Base-by-base conservation (phyloP, 192 early-diverging fungal genomes). In the Coemansia sp. region DNA sequence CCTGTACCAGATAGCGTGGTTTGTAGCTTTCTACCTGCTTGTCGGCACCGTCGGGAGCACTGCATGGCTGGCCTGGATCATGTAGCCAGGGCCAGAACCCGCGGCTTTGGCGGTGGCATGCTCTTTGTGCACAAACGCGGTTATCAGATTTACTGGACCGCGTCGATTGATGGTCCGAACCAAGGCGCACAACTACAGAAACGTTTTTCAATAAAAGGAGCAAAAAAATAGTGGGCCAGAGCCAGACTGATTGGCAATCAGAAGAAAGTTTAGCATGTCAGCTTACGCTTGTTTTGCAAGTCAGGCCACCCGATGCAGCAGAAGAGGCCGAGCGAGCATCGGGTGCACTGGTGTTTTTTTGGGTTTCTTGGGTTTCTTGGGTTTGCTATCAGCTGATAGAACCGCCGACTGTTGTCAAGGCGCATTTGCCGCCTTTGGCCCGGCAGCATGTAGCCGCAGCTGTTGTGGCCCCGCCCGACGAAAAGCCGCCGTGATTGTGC, bases 1-100 rank as follows among this genome's bases (percentile, higher is more conserved):
- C 41, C 79, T 93, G 58, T 93, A 91, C 70, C 91, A 92, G 70
- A 79, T 89, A 17, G 86, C 85, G 15, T 93, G 92, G 92, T 85
- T 85, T 9, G 76, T 74, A 1, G 73, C 64, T 3, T 79, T 79
- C 51, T 79, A 84, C 18, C 39, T 75, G 7, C 39, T 64, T 15
- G 68, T 43, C 37, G 68, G 61, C 15, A 79, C 81, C 2, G 34
- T 63, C 8, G 70, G 64, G 28, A 67, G 76, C 51, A 32, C 71
- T 17, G 12, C 72, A 45, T 79, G 76, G 76, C 57, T 78, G 38
- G 37, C 55, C 4, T 37, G 54, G 20, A 35, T 63, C 33, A 52
- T 58, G 15, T 41, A 48, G 45, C 45, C 14, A 12, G 45, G 17
- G 9, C 45, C 45, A 12, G 22, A 28, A 28, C 22, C 22, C 39